Evolutionary conservation across 2,329 filamentous ascomycete genomes (phyloP), one percentile per base, ranked within the genome.

Genomic region (Paecilomyces dactylethromorphus): DNA sequence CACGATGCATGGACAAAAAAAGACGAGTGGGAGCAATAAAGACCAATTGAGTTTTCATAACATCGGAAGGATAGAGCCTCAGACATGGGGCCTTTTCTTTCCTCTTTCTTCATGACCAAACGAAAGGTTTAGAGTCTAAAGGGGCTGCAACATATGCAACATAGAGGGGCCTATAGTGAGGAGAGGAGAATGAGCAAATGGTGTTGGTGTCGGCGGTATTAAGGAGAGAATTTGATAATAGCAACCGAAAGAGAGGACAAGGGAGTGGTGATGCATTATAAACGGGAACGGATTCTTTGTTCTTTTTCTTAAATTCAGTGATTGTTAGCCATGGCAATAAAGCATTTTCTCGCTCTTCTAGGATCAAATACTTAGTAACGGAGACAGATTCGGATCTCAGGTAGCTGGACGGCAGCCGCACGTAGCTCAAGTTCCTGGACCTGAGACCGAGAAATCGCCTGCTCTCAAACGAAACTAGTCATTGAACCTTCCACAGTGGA

Each of bases 1-100:
- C 15, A 54, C 18, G 53, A 54, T 54, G 54, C 32, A 55, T 45
- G 54, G 54, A 55, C 32, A 54, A 54, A 32, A 21, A 33, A 52
- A 52, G 22, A 52, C 21, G 26, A 6, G 50, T 4, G 18, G 50
- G 50, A 29, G 50, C 50, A 52, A 33, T 18, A 33, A 54, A 31
- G 53, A 54, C 18, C 18, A 45, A 45, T 45, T 45, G 39, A 45
- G 39, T 45, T 45, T 45, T n/a, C 7, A 5, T 4, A 33, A 11
- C 13, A 15, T 33, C 5, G 39, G 18, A 45, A 45, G 39, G 39
- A 45, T 45, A 18, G 39, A n/a, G 39, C 39, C 21, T 18, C 39
- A 15, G 39, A 15, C 39, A 33, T 15, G 39, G 39, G 15, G 39
- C 39, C 10, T 45, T 45, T 18, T 45, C n/a, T 18, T 18, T 45